Evolutionary conservation across 768 basidiomycete species (phyloP).

Genomic region (Lactifluus echinatus): DNA sequence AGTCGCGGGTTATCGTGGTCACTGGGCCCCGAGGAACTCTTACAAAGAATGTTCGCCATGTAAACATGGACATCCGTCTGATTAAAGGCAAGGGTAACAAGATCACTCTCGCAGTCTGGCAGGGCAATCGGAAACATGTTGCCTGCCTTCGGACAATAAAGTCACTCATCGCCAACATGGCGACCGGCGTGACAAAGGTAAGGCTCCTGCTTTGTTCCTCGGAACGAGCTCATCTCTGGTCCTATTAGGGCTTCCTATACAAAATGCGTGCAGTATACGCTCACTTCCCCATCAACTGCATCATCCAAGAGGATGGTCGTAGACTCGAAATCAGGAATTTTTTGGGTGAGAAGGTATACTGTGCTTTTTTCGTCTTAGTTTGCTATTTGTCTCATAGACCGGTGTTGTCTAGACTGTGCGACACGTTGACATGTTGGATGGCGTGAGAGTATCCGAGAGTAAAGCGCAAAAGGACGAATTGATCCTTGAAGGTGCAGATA

Average conservation of each 20-base stretch:
- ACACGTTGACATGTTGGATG: constrained; percentile 84
- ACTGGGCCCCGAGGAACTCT: constrained; percentile 89
- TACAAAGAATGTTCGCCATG: constrained; percentile 86
- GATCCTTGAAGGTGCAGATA: constrained; percentile 89
- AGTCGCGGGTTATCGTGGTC: constrained; percentile 87
- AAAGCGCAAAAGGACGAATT: constrained; percentile 93
- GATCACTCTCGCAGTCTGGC: constrained; percentile 93
- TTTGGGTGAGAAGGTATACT: constrained; percentile 82
- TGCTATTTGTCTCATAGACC: neutral
- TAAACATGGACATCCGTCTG: constrained; percentile 88
- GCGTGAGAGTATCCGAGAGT: constrained; percentile 78
- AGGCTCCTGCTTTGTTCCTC: constrained; percentile 9
- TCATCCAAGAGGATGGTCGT: constrained; percentile 69
- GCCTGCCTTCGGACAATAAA: constrained; percentile 96
- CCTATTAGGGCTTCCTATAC: constrained; percentile 87
- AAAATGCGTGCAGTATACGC: constrained; percentile 99
- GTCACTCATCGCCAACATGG: constrained; percentile 94
- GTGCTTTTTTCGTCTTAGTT: neutral
- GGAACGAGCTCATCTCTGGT: neutral
- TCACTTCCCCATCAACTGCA: constrained; percentile 99
- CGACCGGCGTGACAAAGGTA: constrained; percentile 93
- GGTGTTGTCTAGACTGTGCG: constrained; percentile 61
- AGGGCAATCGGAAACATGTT: constrained; percentile 96
- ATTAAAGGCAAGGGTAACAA: constrained; percentile 70
- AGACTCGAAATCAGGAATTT: constrained; percentile 90